Base-by-base conservation (phyloP, 495 filamentous ascomycete species). In the Tuber magnatum region DNA sequence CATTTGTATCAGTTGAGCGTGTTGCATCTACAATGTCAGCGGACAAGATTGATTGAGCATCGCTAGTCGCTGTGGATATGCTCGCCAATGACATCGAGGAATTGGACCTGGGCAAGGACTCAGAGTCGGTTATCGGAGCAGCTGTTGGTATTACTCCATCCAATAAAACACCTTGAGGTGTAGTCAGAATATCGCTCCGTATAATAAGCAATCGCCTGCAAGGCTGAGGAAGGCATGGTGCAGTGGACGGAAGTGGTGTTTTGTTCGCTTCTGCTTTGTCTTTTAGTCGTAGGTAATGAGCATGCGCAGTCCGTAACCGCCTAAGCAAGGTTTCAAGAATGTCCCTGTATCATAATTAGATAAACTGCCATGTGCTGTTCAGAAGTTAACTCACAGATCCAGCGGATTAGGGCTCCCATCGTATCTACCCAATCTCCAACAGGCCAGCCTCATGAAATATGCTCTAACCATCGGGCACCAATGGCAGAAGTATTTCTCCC, bases 401-500 rank as follows among this genome's bases (percentile, higher is more conserved):
- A 91, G 81, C 44, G 88, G 86, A 48, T 89, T 89, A 12, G 88
- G 86, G 70, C 88, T 88, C 8, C 90, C 92, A 76, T 90, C 89
- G 81, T 92, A 92, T 74, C 95, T 87, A 74, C 90, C 95, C 20
- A 98, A 81, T 56, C 96, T 90, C 95, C 95, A 99, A 84, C 94
- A 97, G 24, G 97, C 83, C 48, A 99, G 83, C 51, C 95, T 93
- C 89, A 97, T 95, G 81, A 90, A 98, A 83, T 98, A 99, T 28
- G 94, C 92, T 76, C 95, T 89, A 41, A 97, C 94, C 95, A 99
- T 97, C 2, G 95, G 95, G 84, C 94, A 97, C 95, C 95, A 99
- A 82, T 97, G 93, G 81, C 91, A 94, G 85, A 99, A 99, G 78
- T 93, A 90, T 74, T 88, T 90, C 70, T 92, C 89, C 83, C 97